Conservation (phyloP, 2,329 filamentous ascomycete genomes). For the Fusarium sp. region DNA sequence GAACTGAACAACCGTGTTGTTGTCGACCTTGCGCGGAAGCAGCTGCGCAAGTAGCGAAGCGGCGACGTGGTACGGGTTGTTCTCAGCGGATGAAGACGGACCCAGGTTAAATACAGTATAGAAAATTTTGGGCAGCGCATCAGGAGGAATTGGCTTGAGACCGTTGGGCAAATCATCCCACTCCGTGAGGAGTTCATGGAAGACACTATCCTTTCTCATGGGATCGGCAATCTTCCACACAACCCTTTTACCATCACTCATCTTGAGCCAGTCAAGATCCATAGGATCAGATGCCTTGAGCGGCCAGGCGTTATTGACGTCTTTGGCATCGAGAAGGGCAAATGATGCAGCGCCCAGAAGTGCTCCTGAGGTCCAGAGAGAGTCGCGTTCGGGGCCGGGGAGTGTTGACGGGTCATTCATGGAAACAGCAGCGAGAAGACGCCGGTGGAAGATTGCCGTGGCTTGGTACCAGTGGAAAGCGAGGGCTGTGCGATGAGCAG, state of each 20-base stretch:
- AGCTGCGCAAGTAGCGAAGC: constrained; percentile 57
- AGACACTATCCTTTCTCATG: constrained; percentile 62
- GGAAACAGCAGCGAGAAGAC: constrained; percentile 55
- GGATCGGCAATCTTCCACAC: constrained; percentile 68
- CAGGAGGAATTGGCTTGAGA: constrained; percentile 17
- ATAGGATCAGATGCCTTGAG: constrained; percentile 57
- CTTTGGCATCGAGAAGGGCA: constrained; percentile 59
- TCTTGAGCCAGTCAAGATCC: constrained; percentile 72
- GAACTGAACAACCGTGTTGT: constrained; percentile 61
- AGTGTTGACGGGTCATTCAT: constrained; percentile 46
- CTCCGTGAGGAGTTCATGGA: constrained; percentile 52
- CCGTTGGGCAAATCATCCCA: constrained; percentile 26
- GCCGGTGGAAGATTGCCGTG: constrained; percentile 62
- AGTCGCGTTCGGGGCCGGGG: constrained; percentile 59
- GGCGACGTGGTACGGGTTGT: constrained; percentile 54
- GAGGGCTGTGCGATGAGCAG: constrained; percentile 52
- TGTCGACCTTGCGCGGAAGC: constrained; percentile 53
- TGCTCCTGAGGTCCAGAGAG: constrained; percentile 63
- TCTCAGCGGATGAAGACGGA: constrained; percentile 34
- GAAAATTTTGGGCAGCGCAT: constrained; percentile 53
- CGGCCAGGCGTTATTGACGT: constrained; percentile 69
- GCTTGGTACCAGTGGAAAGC: constrained; percentile 64
- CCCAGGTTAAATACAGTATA: constrained; percentile 49
- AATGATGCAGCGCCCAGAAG: constrained; percentile 64
- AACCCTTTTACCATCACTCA: constrained; percentile 69